These are phyloP conservation scores for Apiotrichum brassicae DNA, from an alignment of 1,284 basidiomycete genomes.

Conservation along the genomic window DNA sequence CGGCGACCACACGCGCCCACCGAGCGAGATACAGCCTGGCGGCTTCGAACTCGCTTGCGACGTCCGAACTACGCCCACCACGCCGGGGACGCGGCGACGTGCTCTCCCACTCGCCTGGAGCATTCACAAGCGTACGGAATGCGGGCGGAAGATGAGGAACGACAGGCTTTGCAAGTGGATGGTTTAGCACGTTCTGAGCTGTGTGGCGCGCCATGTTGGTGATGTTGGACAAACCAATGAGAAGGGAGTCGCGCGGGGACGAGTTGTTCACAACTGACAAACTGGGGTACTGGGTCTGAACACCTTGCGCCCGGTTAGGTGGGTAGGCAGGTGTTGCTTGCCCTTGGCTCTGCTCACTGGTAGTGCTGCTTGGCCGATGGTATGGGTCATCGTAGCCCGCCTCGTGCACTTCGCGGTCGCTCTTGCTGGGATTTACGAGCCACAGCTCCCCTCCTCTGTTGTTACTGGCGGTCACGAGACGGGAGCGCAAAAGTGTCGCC, in stretches of 20 bases:
- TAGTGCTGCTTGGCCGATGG: neutral
- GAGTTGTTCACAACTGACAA: slow-evolving; percentile 18
- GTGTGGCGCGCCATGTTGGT: slow-evolving; percentile 81
- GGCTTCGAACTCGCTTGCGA: slow-evolving; percentile 74
- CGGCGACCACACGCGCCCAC: slow-evolving; percentile 89
- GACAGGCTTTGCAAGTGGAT: slow-evolving; percentile 88
- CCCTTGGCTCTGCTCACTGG: slow-evolving; percentile 8
- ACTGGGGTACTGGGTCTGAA: slow-evolving; percentile 48
- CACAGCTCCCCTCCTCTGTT: slow-evolving; percentile 57
- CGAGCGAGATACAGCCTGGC: slow-evolving; percentile 92
- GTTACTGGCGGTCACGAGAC: slow-evolving; percentile 28
- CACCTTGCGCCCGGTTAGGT: slow-evolving; percentile 23
- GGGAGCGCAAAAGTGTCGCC: slow-evolving; percentile 68
- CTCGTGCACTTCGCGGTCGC: slow-evolving; percentile 79
- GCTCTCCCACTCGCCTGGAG: slow-evolving; percentile 58
- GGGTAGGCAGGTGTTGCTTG: slow-evolving; percentile 49
- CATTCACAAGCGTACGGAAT: slow-evolving; percentile 76
- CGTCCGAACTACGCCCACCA: slow-evolving; percentile 53
- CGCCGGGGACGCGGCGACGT: slow-evolving; percentile 48
- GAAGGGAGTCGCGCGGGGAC: slow-evolving; percentile 39
- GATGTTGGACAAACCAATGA: slow-evolving; percentile 81
- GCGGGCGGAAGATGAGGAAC: slow-evolving; percentile 89
- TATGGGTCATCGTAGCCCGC: slow-evolving; percentile 27
- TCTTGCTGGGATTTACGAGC: slow-evolving; percentile 81
- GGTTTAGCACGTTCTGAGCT: slow-evolving; percentile 84